Conservation (phyloP, 2,329 filamentous ascomycete genomes). For the Neofusicoccum sp. region DNA sequence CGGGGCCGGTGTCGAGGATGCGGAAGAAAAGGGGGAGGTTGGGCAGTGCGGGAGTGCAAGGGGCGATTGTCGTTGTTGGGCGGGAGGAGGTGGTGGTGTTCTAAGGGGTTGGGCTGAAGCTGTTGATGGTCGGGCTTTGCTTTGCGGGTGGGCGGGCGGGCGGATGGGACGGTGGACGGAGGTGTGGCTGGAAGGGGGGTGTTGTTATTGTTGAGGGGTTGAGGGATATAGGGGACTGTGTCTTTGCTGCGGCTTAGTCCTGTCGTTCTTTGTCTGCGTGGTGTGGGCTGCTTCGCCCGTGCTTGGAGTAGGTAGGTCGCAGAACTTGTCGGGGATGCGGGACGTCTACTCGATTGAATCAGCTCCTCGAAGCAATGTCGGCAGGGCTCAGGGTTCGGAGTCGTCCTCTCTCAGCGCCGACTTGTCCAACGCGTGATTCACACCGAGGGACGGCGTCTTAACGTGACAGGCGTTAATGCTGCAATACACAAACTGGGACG, state of each 20-base stretch:
- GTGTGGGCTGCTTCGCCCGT: constrained; percentile 16
- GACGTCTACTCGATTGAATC: neutral
- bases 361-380: neutral
- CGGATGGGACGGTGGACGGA: neutral
- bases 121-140: too few species aligned
- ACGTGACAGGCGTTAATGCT: neutral
- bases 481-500: neutral
- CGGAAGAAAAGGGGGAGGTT: too few species aligned
- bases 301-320: constrained; percentile 3
- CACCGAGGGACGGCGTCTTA: too few species aligned
- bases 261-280: neutral
- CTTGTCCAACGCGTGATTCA: neutral
- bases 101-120: too few species aligned
- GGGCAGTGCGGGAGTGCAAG: too few species aligned
- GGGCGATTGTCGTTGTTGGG: too few species aligned
- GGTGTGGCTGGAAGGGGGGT: neutral
- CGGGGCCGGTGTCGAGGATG: too few species aligned
- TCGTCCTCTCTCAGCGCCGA: neutral
- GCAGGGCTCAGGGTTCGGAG: neutral
- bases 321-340: neutral
- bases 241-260: too few species aligned
- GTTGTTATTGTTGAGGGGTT: neutral
- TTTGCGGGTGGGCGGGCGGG: neutral
- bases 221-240: too few species aligned
- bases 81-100: too few species aligned